Percentiles rank a stretch among this genome's conserved stretches.
phyloP scores from a whole-genome alignment of 2,329 filamentous ascomycete species.

The Purpureocillium takamizusanense region DNA sequence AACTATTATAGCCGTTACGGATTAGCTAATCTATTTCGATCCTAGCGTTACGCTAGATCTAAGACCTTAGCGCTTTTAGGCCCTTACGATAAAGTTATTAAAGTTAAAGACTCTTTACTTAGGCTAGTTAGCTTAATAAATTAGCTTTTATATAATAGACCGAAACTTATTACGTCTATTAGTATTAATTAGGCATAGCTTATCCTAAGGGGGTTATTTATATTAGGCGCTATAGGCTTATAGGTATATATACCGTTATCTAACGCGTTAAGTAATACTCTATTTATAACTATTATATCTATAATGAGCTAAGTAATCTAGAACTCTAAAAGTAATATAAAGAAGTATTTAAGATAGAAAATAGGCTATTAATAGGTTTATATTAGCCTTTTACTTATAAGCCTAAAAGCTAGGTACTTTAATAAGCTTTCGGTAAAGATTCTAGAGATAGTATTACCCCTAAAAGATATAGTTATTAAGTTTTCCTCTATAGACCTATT shows the following conservation, averaged over 20 bases:
- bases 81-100: conserved; percentile 1
- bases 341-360: conserved; percentile 1
- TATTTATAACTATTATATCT: conserved; percentile 2
- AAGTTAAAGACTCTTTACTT: conserved; percentile 5
- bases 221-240: not conserved
- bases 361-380: not conserved
- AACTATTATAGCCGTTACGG: too few species aligned
- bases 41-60: too few species aligned
- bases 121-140: conserved; percentile 4
- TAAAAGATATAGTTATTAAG: conserved; percentile 5
- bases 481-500: not conserved
- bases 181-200: not conserved
- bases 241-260: conserved; percentile 1
- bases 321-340: conserved; percentile 1
- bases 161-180: too few species aligned
- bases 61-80: too few species aligned
- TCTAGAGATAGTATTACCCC: conserved; percentile 4
- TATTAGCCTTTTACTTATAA: conserved; percentile 4
- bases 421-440: conserved; percentile 4
- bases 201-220: conserved; percentile 1
- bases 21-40: too few species aligned
- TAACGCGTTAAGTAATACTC: not conserved
- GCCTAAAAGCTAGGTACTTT: conserved; percentile 4
- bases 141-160: too few species aligned
- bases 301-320: conserved; percentile 2